Percentiles rank a stretch among this genome's conserved stretches.
These are phyloP conservation scores for Phaseolus lunatus DNA, from an alignment of 306 rosid species.

Conservation along the genomic window DNA sequence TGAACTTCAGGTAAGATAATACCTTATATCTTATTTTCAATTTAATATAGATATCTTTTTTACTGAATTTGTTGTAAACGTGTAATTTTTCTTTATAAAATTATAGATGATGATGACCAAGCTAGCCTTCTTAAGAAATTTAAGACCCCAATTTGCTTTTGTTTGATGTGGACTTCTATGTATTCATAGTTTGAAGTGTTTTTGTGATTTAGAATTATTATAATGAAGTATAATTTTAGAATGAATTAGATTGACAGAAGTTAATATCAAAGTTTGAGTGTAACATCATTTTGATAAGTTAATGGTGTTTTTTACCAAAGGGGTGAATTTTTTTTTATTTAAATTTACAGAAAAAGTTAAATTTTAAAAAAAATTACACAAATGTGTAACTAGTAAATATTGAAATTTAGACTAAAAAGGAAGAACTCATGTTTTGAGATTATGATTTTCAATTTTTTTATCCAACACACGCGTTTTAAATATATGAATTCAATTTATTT, in stretches of 20 bases:
- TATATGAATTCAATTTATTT: too few relatives aligned
- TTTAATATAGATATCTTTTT: neutral
- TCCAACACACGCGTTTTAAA: too few relatives aligned
- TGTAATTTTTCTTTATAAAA: neutral
- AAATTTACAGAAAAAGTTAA: too few relatives aligned
- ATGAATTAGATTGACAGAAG: neutral
- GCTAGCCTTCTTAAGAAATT: neutral
- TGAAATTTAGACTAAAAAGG: too few relatives aligned
- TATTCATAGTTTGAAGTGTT: neutral
- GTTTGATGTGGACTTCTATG: neutral
- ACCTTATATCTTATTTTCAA: neutral
- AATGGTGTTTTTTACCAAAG: too few relatives aligned
- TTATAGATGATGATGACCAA: neutral
- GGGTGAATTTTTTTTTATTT: too few relatives aligned
- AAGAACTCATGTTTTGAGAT: too few relatives aligned
- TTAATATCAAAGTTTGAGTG: neutral
- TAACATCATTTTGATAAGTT: neutral
- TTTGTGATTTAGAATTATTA: neutral
- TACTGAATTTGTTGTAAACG: neutral
- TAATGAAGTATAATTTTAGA: neutral
- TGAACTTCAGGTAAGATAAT: too few relatives aligned
- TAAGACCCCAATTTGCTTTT: neutral
- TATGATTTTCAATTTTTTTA: too few relatives aligned
- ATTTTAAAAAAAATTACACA: too few relatives aligned
- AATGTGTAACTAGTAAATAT: too few relatives aligned